Base-by-base conservation (phyloP, 148 eudicot genomes). In the Camellia lanceoleosa region DNA sequence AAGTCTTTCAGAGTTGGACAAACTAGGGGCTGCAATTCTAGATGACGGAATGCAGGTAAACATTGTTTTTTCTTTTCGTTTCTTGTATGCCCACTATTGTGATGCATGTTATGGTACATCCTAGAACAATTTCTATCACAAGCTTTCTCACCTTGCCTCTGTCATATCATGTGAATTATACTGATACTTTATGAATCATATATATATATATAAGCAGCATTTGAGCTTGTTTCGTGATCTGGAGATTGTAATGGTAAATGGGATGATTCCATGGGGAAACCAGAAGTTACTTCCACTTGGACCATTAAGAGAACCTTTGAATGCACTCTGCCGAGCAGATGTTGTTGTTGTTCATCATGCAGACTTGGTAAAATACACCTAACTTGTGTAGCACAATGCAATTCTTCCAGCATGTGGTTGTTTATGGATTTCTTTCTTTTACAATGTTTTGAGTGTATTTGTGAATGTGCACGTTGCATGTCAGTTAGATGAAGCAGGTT, bases 31-130 rank as follows among this genome's bases (percentile, higher is more conserved):
- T 84, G 89, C 85, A 75, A 90, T 96, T 78, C 87, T 96, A 75
- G 99, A 96, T 83, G 99, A 96, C 84, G 99, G 99, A 49, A 91
- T 96, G 99, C 97, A 96, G 99, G 99, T 95, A 78, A 73, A 51
- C 5, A 43, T 23, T 56, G 7, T 82, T 11, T 19, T 7, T 18
- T 73, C 43, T 14, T 18, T 20, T 56, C 47, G 12, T 5, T 69
- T 59, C 15, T 38, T 20, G 10, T 44, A 43, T 16, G 38, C 38
- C 8, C 41, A 51, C 44, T 20, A n/a, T 74, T 55, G 62, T 76
- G 58, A 76, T 76, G 71, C 71, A 64, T 49, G 14, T 77, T 77
- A 49, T 30, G 46, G 64, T 58, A 46, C 64, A 66, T 51, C 3
- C n/a, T 19, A 18, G 61, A 65, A 20, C 79, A 23, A 51, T 65